phyloP scores from a whole-genome alignment of 805 yeast species.

The Saturnispora mendoncae region DNA sequence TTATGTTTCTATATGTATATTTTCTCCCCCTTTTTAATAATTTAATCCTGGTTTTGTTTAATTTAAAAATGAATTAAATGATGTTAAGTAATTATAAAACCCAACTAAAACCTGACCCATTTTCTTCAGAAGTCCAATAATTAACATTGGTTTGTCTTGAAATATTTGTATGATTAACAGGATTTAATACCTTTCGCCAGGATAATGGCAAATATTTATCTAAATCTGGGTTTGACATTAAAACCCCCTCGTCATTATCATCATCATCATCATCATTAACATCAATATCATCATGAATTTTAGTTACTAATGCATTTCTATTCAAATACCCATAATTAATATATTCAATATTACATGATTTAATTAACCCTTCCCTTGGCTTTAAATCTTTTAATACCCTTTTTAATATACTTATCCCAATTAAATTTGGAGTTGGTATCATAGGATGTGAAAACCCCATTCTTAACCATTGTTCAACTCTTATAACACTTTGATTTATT shows the following conservation, averaged over 20 bases:
- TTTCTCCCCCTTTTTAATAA: too few species aligned
- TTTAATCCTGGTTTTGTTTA: too few species aligned
- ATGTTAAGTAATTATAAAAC: neutral
- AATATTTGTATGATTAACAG: too few species aligned
- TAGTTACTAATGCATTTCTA: too few species aligned
- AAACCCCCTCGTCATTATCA: slow-evolving; percentile 15
- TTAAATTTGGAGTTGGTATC: neutral
- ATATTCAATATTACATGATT: slow-evolving; percentile 13
- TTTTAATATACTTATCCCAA: neutral
- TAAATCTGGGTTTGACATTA: slow-evolving; percentile 25
- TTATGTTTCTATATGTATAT: too few species aligned
- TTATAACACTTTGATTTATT: neutral
- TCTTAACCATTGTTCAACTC: slow-evolving; percentile 6
- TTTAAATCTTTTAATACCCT: neutral
- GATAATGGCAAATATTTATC: slow-evolving; percentile 25
- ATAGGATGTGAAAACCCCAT: neutral
- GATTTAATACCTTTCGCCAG: slow-evolving; percentile 21
- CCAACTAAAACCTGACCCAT: slow-evolving; percentile 9
- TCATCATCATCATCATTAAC: slow-evolving; percentile 9
- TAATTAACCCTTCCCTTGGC: neutral
- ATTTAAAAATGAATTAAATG: too few species aligned
- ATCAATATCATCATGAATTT: too few species aligned
- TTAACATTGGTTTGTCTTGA: neutral
- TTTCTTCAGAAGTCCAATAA: slow-evolving; percentile 13
- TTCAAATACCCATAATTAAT: slow-evolving; percentile 15